A percentile compares a stretch with the other conserved stretches of the same genome.
phyloP scores from a whole-genome alignment of 2,329 filamentous ascomycete species.

The Nemania sp. region DNA sequence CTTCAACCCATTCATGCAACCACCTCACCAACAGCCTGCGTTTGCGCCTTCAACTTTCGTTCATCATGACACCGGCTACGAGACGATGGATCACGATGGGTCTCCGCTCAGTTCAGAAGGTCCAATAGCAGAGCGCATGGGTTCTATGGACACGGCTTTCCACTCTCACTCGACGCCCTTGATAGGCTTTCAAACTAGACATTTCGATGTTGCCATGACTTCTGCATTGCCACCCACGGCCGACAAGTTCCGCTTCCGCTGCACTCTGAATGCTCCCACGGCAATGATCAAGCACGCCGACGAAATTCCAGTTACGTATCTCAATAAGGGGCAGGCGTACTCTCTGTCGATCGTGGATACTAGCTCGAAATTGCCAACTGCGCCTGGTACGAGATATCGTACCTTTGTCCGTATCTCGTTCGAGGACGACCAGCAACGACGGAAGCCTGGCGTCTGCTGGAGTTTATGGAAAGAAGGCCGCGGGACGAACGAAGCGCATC shows the following conservation, averaged over 20 bases:
- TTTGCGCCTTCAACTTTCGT: slow-evolving; percentile 82
- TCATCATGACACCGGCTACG: slow-evolving; percentile 79
- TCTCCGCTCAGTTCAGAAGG: slow-evolving; percentile 66
- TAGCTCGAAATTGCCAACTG: slow-evolving; percentile 60
- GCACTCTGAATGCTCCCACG: slow-evolving; percentile 88
- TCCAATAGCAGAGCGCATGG: slow-evolving; percentile 53
- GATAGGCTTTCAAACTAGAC: slow-evolving; percentile 59
- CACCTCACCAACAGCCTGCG: slow-evolving; percentile 58
- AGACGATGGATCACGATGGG: slow-evolving; percentile 76
- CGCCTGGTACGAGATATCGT: slow-evolving; percentile 73
- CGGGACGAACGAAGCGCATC: slow-evolving; percentile 93
- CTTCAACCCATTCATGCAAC: slow-evolving; percentile 73
- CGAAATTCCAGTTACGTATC: slow-evolving; percentile 95
- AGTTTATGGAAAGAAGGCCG: slow-evolving; percentile 93
- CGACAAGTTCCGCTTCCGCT: slow-evolving; percentile 85
- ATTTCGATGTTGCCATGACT: slow-evolving; percentile 52
- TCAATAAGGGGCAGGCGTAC: slow-evolving; percentile 97
- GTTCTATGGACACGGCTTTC: slow-evolving; percentile 63
- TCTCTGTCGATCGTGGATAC: slow-evolving; percentile 84
- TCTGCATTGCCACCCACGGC: slow-evolving; percentile 56
- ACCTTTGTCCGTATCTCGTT: slow-evolving; percentile 96
- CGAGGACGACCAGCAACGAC: slow-evolving; percentile 91
- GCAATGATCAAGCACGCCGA: slow-evolving; percentile 91
- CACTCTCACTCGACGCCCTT: slow-evolving; percentile 64
- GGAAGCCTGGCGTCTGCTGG: slow-evolving; percentile 83